Evolutionary conservation across 1,284 basidiomycete genomes (phyloP), one percentile per base, ranked within the genome.

Genomic region (Moesziomyces globuligerus): DNA sequence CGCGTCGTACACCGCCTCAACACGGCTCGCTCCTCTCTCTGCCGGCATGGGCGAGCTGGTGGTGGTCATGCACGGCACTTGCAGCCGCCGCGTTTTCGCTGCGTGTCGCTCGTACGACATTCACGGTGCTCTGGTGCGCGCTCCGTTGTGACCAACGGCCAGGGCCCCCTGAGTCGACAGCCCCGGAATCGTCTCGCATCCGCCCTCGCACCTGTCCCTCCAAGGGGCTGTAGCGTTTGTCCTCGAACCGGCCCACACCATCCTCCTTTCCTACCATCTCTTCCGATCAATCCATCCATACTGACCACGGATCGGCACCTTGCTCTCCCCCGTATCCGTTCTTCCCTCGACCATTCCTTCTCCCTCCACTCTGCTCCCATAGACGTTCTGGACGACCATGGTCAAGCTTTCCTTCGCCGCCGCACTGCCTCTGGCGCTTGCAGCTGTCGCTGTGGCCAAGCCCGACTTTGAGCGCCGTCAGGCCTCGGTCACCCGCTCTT

Each of bases 381-480:
- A 57, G 48, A 48, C 60, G 44, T 20, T 42, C 25, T 15, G 45
- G 36, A 48, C 21, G 46, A 71, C 24, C 45, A 77, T 77, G 61
- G 66, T 70, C 56, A 68, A 67, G 48, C 21, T 68, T 47, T 51
- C 62, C 10, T 29, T 60, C 21, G 48, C 61, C 26, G 54, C 62
- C 41, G 44, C 44, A 18, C 38, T 72, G 39, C 57, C 55, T 13
- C 38, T 65, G n/a, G 68, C 68, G 5, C 39, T 66, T 20, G 62
- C 58, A n/a, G 68, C 61, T 43, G 24, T 61, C 7, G 54, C 48
- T 39, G 52, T 52, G 8, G 65, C 55, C 43, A 50, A 54, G 32
- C 55, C 58, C 18, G 43, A 62, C 42, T 45, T 62, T 40, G 59
- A 59, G 39, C 59, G 56, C 48, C 64, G 64, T 41, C 69, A 72